Base-by-base conservation (phyloP, 2,329 filamentous ascomycete genomes). In the Botrytis galanthina region DNA sequence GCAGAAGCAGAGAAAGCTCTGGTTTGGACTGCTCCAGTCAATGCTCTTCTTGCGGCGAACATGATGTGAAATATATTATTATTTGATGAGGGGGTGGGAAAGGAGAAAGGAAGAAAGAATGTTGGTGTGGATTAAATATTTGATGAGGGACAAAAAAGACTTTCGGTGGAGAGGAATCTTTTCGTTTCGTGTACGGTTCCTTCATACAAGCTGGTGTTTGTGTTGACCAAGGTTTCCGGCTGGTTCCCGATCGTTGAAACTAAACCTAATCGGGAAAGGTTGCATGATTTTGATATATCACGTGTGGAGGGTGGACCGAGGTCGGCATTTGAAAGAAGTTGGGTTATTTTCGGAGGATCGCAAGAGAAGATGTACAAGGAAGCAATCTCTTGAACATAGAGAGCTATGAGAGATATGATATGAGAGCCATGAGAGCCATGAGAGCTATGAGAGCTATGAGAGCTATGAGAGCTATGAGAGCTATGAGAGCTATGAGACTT, bases 1-100 rank as follows among this genome's bases (percentile, higher is more conserved):
- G 92, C 91, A 82, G 92, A 92, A 82, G 89, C 92, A 82, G 93
- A 94, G 86, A 95, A 95, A 83, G 92, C 91, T 82, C 93, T 90
- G 85, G 90, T 89, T 87, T 94, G 92, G 84, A 92, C 81, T 78
- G 85, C 81, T 79, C 83, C 84, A 80, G 86, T 83, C 75, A 85
- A 78, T 79, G 86, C 86, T 80, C 89, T 86, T 78, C 89, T 87
- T 83, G 89, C 87, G 81, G 91, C 89, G 84, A 95, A 95, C 93
- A 97, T 95, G 77, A 79, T 76, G 73, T 62, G 16, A 42, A 32
- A 59, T 60, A 60, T 32, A 71, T 71, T 66, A 69, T 46, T 42
- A 69, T 32, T 70, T 71, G 62, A 61, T 73, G 62, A 75, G 72
- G 39, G 69, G 35, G 46, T 42, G 44, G 35, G 26, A 70, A 29